Evolutionary conservation across 1,284 basidiomycete species (phyloP), one percentile per base, ranked within the genome.

Genomic region (Vanrija pseudolonga): DNA sequence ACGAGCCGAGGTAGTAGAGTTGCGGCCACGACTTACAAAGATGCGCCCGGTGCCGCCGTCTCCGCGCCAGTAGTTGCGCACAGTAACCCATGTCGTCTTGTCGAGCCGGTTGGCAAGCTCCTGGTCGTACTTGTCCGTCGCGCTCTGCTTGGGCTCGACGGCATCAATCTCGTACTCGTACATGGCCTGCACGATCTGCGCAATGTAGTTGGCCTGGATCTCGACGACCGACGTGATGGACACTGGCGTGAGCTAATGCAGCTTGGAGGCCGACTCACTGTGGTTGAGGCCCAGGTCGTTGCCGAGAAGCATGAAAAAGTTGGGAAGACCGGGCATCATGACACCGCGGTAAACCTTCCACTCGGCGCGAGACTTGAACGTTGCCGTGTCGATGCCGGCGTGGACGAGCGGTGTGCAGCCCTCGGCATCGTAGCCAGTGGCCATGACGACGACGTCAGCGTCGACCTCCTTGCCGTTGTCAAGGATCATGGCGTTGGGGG

Each of bases 281-380:
- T 65, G 63, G 24, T 57, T 61, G 5, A 67, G 47, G 8, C 59
- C 60, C 22, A 54, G 55, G 56, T 70, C 68, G 53, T 60, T 54
- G 19, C 66, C 67, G 12, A 68, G 61, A 37, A 66, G 48, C 7
- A 56, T 50, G 53, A 59, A 66, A 37, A 55, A 52, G 56, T 71
- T 71, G 12, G 66, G 68, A 14, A 65, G 53, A 3, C 58, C 56
- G 1, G 63, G 59, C 20, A 54, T 39, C 14, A 46, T 46, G 15
- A 46, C 36, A 14, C 45, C 45, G 28, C 36, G 45, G 32, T 46
- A 46, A 4, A 32, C 32, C 32, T 32, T 32, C 32, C 32, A 32
- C 32, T 32, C 45, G 22, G 45, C 4, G 44, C 44, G 26, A 26
- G 32, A 45, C 17, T 36, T 49, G 52, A 50, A 47, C 42, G 38